Percentiles rank a stretch among this genome's conserved stretches.
phyloP scores from a whole-genome alignment of 1,284 basidiomycete genomes.

The Sanghuangporus sanghuang region DNA sequence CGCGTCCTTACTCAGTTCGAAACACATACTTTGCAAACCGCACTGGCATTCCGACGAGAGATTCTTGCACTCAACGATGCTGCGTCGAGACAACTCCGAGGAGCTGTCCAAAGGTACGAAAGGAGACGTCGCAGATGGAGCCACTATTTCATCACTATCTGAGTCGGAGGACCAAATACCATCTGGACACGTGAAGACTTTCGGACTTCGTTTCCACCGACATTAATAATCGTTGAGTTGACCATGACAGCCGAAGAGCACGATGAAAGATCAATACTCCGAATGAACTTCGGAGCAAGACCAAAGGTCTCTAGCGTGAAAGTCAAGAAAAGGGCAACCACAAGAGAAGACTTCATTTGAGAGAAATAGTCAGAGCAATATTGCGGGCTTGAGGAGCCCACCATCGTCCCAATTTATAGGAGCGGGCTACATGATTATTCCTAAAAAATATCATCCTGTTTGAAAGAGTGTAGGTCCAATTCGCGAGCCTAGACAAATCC shows the following conservation, averaged over 20 bases:
- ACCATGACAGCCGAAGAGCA: constrained; percentile 13
- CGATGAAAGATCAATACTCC: background rate
- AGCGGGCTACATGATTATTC: no score
- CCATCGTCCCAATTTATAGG: no score
- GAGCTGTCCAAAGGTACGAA: background rate
- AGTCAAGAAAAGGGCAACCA: no score
- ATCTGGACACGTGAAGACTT: constrained; percentile 11
- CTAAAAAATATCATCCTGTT: no score
- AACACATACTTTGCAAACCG: constrained; percentile 19
- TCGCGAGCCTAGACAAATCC: no score
- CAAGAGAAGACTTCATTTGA: no score
- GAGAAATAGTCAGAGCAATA: no score
- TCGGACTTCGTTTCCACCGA: constrained; percentile 7
- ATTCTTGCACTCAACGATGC: constrained; percentile 10
- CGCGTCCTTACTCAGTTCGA: no score
- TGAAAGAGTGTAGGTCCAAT: no score
- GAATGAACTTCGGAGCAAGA: background rate
- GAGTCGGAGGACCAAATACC: background rate
- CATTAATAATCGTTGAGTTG: constrained; percentile 1
- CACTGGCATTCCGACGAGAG: constrained; percentile 18
- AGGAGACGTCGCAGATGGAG: background rate
- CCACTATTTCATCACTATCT: background rate
- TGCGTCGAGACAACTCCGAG: constrained; percentile 1
- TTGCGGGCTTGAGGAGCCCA: no score
- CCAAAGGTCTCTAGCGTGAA: no score